Evolutionary conservation across 441 rosid genomes (phyloP).

Genomic region (Manihot esculenta): DNA sequence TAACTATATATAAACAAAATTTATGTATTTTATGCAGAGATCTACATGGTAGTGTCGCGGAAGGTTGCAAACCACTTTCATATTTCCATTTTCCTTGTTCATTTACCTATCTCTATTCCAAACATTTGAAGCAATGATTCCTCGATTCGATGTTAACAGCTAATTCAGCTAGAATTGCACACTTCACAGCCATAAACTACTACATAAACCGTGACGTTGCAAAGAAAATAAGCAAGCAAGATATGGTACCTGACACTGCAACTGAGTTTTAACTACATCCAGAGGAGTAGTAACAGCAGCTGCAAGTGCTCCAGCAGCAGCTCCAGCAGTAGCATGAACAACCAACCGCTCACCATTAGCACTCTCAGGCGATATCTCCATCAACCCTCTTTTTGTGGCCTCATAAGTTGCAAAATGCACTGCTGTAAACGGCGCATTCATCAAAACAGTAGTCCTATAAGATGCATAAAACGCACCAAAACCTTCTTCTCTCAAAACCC

Average conservation of each 20-base stretch:
- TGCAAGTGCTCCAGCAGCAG: conserved; percentile 78
- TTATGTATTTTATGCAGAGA: no score
- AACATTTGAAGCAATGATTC: background rate
- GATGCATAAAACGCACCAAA: conserved; percentile 79
- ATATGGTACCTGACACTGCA: conserved; percentile 83
- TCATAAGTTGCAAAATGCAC: conserved; percentile 83
- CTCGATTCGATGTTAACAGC: background rate
- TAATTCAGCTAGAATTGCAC: background rate
- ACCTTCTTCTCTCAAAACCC: conserved; percentile 74
- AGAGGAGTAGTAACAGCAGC: conserved; percentile 82
- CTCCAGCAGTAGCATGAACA: conserved; percentile 49
- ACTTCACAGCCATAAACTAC: background rate
- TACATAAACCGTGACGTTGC: background rate
- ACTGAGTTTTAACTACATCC: conserved; percentile 87
- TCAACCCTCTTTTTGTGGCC: conserved; percentile 65
- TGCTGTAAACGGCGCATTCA: conserved; percentile 92
- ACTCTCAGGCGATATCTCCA: conserved; percentile 63
- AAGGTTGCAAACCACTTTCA: no score
- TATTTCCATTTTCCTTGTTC: no score
- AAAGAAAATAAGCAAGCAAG: background rate
- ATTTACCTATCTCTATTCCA: background rate
- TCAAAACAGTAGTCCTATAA: conserved; percentile 79
- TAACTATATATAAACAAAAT: no score
- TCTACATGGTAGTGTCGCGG: no score
- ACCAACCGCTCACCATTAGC: conserved; percentile 64